These are phyloP conservation scores for Rhodotorula sp. DNA, from an alignment of 1,284 basidiomycete genomes.

Conservation along the genomic window DNA sequence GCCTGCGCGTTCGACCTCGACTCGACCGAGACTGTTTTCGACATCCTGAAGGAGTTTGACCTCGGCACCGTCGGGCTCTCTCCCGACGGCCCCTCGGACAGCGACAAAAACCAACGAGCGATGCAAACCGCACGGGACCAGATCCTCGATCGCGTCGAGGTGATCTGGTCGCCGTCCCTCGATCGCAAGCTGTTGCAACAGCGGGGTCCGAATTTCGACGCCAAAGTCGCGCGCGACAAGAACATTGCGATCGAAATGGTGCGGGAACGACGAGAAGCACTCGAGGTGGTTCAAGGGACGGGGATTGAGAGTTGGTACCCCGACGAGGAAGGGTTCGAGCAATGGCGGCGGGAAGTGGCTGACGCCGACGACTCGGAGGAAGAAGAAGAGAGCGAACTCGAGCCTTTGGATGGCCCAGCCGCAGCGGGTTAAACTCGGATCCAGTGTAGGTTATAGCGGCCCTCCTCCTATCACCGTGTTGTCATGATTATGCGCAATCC, in stretches of 20 bases:
- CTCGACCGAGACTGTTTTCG: background rate
- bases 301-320: background rate
- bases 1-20: slow-evolving; percentile 2
- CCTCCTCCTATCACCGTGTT: background rate
- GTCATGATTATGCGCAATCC: background rate
- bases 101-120: background rate
- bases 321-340: background rate
- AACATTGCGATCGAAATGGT: background rate
- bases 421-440: background rate
- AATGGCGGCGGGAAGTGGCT: background rate
- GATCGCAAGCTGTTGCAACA: background rate
- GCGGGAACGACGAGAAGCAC: background rate
- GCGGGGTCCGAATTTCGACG: background rate
- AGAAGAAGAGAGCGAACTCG: background rate
- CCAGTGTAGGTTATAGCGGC: background rate
- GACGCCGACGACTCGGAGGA: background rate
- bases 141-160: background rate
- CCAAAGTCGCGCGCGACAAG: background rate
- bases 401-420: background rate
- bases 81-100: background rate
- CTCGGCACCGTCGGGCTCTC: background rate
- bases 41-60: background rate
- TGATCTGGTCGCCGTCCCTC: background rate
- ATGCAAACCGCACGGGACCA: background rate
- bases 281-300: background rate